Conservation (phyloP, 257 asterid genomes). For the Penstemon barbatus region DNA sequence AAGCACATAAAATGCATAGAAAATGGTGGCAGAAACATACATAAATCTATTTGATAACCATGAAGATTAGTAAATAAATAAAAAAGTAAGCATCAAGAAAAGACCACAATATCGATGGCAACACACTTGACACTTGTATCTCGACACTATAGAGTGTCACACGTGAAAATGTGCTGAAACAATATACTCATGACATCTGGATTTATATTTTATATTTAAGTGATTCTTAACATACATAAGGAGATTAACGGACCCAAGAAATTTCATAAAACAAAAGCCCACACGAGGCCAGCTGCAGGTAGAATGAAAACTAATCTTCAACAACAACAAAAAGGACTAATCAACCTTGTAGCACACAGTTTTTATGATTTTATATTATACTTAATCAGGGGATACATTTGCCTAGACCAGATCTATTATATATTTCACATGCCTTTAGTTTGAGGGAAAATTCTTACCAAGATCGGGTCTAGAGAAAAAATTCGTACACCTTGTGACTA, state of each 20-base stretch:
- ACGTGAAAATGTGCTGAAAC: constrained; percentile 47
- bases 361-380: constrained; percentile 7
- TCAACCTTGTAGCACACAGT: constrained; percentile 13
- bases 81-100: neutral
- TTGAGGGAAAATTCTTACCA: too few species aligned
- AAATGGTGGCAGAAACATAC: neutral
- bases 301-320: constrained; percentile 28
- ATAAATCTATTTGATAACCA: neutral
- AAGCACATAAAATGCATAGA: neutral
- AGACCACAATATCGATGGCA: constrained; percentile 30
- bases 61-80: constrained; percentile 4
- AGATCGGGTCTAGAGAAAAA: too few species aligned
- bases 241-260: neutral
- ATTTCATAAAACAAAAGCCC: neutral
- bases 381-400: neutral
- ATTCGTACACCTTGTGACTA: too few species aligned
- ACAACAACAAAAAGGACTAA: constrained; percentile 35
- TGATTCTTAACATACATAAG: constrained; percentile 22
- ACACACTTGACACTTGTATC: constrained; percentile 36
- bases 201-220: constrained; percentile 13
- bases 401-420: too few species aligned
- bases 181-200: constrained; percentile 16
- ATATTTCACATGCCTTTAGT: too few species aligned
- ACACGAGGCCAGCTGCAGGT: constrained; percentile 35
- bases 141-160: constrained; percentile 25